Evolutionary conservation across 2,329 filamentous ascomycete species (phyloP), one percentile per base, ranked within the genome.

Genomic region (Colletotrichum truncatum): DNA sequence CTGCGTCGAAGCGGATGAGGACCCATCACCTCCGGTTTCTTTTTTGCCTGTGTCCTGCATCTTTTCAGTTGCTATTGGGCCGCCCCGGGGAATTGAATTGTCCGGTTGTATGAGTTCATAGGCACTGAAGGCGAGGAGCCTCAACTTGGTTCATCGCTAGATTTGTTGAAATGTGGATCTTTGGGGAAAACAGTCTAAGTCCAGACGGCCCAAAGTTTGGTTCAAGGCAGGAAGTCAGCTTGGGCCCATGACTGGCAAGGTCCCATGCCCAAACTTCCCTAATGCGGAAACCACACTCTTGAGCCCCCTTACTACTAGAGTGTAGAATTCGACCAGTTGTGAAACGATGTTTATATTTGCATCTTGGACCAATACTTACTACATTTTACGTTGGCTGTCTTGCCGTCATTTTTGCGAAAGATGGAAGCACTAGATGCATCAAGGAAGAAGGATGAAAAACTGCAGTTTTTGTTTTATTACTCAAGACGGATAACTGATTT

Each of bases 1-100:
- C 3, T 3, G 26, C 23, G 14, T 25, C 34, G 49, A 10, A 6
- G 16, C 11, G 3, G 28, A 26, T n/a, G 23, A 23, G 11, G 28
- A n/a, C 30, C 41, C 41, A 36, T 49, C 41, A 36, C 16, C 34
- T 28, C 14, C 21, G 10, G 23, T 38, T 16, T n/a, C 54, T 36
- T 16, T 43, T 32, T 18, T 45, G 38, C 38, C 49, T 25, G 32
- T 18, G 38, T 55, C 52, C 38, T 55, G 52, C 52, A 55, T 55
- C 38, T 43, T 16, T 11, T 34, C 26, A n/a, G n/a, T n/a, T n/a
- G n/a, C n/a, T n/a, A n/a, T n/a, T n/a, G n/a, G n/a, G n/a, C n/a
- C n/a, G n/a, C n/a, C n/a, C n/a, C n/a, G n/a, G n/a, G 38, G 12
- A 18, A 2, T n/a, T 6, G 16, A 16, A 41, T 21, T 21, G n/a